Conservation (phyloP, 345 rosid species). For the Brassica napus region Da-Ae NC_063442.1:38712001-38712500, state of each 20-base stretch:
- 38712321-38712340: constrained; percentile 96
- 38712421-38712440: constrained; percentile 6
- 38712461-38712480: constrained; percentile 69
- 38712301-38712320: constrained; percentile 57
- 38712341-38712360: constrained; percentile 55
- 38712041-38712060: constrained; percentile 81
- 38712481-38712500: constrained; percentile 41
- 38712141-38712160: constrained; percentile 70
- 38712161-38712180: constrained; percentile 94
- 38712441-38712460: constrained; percentile 61
- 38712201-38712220: constrained; percentile 62
- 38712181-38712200: constrained; percentile 94
- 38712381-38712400: background rate
- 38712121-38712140: constrained; percentile 94
- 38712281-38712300: constrained; percentile 6
- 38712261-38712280: background rate
- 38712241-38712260: constrained; percentile 59
- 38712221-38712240: constrained; percentile 97
- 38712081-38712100: constrained; percentile 88
- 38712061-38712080: constrained; percentile 85
- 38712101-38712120: constrained; percentile 94
- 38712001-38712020: constrained; percentile 26
- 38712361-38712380: background rate
- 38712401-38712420: background rate
- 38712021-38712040: constrained; percentile 71